A percentile compares a stretch with the other conserved stretches of the same genome.
Conservation (phyloP, 1,139 yeast species). For the Nadsonia commutata region DNA sequence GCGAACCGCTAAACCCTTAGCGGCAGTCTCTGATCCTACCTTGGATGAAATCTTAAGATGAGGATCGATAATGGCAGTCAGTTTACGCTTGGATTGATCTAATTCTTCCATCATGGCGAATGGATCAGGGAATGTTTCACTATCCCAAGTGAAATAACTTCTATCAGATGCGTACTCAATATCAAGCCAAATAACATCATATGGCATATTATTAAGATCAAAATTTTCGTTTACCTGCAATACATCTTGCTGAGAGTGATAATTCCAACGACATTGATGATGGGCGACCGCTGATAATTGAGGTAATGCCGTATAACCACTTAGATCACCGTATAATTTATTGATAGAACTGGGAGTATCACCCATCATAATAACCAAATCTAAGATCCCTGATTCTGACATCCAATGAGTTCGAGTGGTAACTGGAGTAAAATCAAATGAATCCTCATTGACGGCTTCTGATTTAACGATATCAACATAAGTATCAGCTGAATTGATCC, state of each 20-base stretch:
- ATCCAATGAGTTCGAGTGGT: constrained; percentile 63
- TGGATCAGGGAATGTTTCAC: constrained; percentile 61
- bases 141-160: constrained; percentile 86
- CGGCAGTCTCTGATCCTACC: constrained; percentile 40
- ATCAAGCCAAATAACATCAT: constrained; percentile 91
- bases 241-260: constrained; percentile 77
- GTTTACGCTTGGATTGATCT: constrained; percentile 59
- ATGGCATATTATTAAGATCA: constrained; percentile 66
- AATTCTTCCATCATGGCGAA: constrained; percentile 46
- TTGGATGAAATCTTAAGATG: constrained; percentile 62
- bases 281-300: constrained; percentile 71
- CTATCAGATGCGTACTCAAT: constrained; percentile 78
- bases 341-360: constrained; percentile 47
- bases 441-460: not conserved
- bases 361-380: constrained; percentile 56
- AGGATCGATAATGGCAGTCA: constrained; percentile 83
- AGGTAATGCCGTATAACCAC: constrained; percentile 70
- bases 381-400: constrained; percentile 77
- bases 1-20: constrained; percentile 28
- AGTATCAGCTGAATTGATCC: constrained; percentile 92
- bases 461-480: constrained; percentile 52
- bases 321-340: constrained; percentile 48
- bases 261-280: constrained; percentile 97
- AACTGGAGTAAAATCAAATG: not conserved
- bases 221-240: constrained; percentile 51